phyloP scores from a whole-genome alignment of 176 grass and related monocot genomes.

The Tillandsia fasciculata region DNA sequence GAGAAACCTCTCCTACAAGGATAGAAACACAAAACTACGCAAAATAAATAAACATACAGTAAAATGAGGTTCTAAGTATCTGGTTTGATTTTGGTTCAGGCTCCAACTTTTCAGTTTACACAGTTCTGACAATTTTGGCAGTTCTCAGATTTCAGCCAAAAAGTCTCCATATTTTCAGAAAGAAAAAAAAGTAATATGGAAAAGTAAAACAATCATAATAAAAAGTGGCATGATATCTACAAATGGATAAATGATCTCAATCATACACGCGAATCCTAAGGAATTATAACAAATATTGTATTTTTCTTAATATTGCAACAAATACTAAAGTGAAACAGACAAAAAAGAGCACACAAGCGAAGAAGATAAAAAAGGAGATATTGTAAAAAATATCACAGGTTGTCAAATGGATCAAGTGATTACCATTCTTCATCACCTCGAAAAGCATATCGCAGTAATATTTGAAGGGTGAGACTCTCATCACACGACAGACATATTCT shows the following conservation, averaged over 20 bases:
- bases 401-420: slow-evolving; percentile 16
- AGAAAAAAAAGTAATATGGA: slow-evolving; percentile 9
- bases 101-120: too few relatives aligned
- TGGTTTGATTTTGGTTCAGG: too few relatives aligned
- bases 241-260: not conserved
- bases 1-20: too few relatives aligned
- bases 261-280: not conserved
- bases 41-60: too few relatives aligned
- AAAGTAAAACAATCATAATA: slow-evolving; percentile 10
- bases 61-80: too few relatives aligned
- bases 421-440: slow-evolving; percentile 96
- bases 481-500: slow-evolving; percentile 87
- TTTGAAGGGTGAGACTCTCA: slow-evolving; percentile 83
- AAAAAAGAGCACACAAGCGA: not conserved
- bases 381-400: not conserved
- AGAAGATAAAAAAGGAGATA: slow-evolving; percentile 5
- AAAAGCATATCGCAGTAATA: slow-evolving; percentile 98
- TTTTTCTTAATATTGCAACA: not conserved
- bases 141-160: too few relatives aligned
- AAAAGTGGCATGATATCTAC: not conserved
- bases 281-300: not conserved
- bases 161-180: not conserved
- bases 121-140: too few relatives aligned
- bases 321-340: not conserved
- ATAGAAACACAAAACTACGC: too few relatives aligned